Evolutionary conservation across 768 basidiomycete genomes (phyloP).

Genomic region (Auricularia heimuer): DNA sequence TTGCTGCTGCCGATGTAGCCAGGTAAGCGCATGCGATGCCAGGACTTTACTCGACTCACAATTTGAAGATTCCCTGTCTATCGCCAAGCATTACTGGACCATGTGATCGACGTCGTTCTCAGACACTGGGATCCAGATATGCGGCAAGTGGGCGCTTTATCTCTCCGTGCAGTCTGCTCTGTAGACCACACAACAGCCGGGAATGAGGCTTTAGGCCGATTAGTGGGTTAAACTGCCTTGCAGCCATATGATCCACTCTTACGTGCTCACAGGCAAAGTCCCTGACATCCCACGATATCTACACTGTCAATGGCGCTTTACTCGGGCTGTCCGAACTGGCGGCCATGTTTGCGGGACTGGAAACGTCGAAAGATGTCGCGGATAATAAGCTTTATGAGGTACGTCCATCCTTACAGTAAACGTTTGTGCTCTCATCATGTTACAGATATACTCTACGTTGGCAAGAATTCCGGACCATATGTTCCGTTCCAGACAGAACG

Average conservation of each 20-base stretch:
- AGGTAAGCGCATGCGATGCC: constrained; percentile 33
- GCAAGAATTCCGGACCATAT: constrained; percentile 44
- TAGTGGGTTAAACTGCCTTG: constrained; percentile 34
- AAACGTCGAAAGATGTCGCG: constrained; percentile 1
- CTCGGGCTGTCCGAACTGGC: constrained; percentile 66
- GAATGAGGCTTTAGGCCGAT: constrained; percentile 35
- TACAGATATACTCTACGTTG: constrained; percentile 59
- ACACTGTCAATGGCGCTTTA: constrained; percentile 77
- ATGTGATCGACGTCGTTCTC: constrained; percentile 62
- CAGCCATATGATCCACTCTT: constrained; percentile 2
- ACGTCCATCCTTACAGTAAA: background rate
- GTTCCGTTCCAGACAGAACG: constrained; percentile 56
- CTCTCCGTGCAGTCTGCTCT: constrained; percentile 58
- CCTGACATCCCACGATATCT: constrained; percentile 51
- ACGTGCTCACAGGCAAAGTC: constrained; percentile 11
- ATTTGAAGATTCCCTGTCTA: constrained; percentile 66
- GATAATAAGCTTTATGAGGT: background rate
- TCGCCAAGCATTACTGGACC: constrained; percentile 53
- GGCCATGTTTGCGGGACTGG: constrained; percentile 7
- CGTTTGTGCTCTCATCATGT: background rate
- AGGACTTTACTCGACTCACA: constrained; percentile 1
- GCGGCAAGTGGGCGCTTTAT: constrained; percentile 67
- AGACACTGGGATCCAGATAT: constrained; percentile 86
- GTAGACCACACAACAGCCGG: constrained; percentile 47
- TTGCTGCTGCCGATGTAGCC: constrained; percentile 79